These are phyloP conservation scores for Ophiocordyceps camponoti-floridani DNA, from an alignment of 2,329 filamentous ascomycete genomes.

Conservation along the genomic window DNA sequence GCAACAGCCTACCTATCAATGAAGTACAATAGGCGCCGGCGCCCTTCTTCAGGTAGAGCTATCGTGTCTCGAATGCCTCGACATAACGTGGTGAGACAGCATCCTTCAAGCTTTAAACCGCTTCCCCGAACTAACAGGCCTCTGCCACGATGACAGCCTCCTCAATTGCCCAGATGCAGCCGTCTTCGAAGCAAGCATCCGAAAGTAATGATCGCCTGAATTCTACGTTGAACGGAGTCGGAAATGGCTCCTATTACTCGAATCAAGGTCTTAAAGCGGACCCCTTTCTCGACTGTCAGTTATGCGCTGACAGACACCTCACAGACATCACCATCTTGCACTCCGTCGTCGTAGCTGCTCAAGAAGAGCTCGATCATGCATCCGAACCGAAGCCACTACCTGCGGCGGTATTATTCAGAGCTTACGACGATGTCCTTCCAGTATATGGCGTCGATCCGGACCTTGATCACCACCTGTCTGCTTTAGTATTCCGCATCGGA, in stretches of 20 bases:
- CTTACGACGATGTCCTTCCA: slow-evolving; percentile 62
- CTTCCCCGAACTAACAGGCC: neutral
- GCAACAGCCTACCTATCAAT: neutral
- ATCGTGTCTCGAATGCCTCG: neutral
- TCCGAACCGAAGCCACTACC: slow-evolving; percentile 46
- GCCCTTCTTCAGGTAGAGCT: neutral
- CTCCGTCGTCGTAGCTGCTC: slow-evolving; percentile 55
- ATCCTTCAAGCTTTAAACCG: neutral
- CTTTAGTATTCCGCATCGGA: slow-evolving; percentile 64
- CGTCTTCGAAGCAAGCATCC: slow-evolving; percentile 3
- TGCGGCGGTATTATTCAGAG: slow-evolving; percentile 62
- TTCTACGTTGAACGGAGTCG: slow-evolving; percentile 3
- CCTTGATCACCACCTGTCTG: slow-evolving; percentile 57
- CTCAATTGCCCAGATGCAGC: slow-evolving; percentile 12
- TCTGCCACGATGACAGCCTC: neutral
- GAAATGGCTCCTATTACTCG: slow-evolving; percentile 30
- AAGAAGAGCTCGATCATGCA: slow-evolving; percentile 39
- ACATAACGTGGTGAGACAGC: neutral
- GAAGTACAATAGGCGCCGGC: neutral
- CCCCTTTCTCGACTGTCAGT: neutral
- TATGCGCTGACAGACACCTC: neutral
- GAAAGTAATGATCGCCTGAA: neutral
- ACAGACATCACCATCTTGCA: slow-evolving; percentile 65
- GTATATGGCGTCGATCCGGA: slow-evolving; percentile 53
- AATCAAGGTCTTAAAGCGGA: slow-evolving; percentile 33